Conservation (phyloP, 352 stramenopile species). For the Globisporangium heterothallicum region DNA sequence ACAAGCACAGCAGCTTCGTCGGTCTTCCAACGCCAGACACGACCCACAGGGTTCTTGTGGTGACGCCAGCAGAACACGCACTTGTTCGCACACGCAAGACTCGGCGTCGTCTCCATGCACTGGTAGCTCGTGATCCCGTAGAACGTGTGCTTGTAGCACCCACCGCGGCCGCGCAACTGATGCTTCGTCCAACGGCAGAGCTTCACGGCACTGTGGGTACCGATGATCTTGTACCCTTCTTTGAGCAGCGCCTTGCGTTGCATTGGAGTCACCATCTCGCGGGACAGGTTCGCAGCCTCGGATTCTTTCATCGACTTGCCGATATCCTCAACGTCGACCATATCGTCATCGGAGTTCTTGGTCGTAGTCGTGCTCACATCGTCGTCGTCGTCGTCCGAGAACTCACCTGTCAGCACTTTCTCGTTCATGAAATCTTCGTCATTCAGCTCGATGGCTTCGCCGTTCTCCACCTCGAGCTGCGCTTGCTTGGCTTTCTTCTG, state of each 20-base stretch:
- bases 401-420: constrained; percentile 64
- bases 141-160: constrained; percentile 99
- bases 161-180: constrained; percentile 93
- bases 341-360: constrained; percentile 32
- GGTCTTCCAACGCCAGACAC: constrained; percentile 97
- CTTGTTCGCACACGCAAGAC: constrained; percentile 97
- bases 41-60: constrained; percentile 98
- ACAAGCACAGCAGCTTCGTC: constrained; percentile 96
- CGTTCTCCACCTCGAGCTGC: constrained; percentile 36
- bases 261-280: constrained; percentile 95
- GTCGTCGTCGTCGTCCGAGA: constrained; percentile 62
- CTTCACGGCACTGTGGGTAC: constrained; percentile 97
- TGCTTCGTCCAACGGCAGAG: constrained; percentile 99
- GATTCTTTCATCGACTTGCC: constrained; percentile 85
- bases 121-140: constrained; percentile 99
- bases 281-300: constrained; percentile 53
- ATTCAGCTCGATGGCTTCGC: constrained; percentile 57
- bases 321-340: constrained; percentile 86
- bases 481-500: constrained; percentile 78
- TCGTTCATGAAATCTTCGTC: constrained; percentile 87
- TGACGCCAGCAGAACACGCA: constrained; percentile 99
- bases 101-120: constrained; percentile 98
- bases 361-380: constrained; percentile 21
- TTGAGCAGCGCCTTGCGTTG: constrained; percentile 94
- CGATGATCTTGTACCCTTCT: constrained; percentile 98